A percentile compares a stretch with the other conserved stretches of the same genome.
Evolutionary conservation across 2,329 filamentous ascomycete species (phyloP).

Genomic region (Sordariomycetes sp.): DNA sequence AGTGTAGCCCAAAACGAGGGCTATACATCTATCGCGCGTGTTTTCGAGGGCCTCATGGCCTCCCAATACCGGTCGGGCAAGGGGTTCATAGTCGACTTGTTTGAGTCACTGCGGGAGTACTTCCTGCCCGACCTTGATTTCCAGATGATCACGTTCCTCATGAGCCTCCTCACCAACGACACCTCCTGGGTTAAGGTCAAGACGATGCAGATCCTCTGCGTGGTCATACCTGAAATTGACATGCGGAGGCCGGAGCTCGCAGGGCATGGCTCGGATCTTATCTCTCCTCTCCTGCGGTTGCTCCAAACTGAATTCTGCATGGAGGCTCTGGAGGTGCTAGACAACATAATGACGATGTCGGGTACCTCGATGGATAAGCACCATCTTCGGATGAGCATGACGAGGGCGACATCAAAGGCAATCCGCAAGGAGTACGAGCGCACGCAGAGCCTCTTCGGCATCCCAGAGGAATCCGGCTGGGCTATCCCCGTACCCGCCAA

Average conservation of each 20-base stretch:
- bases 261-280: conserved; percentile 83
- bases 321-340: conserved; percentile 79
- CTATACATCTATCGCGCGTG: conserved; percentile 51
- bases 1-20: conserved; percentile 62
- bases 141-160: conserved; percentile 73
- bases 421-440: conserved; percentile 91
- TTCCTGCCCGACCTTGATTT: conserved; percentile 80
- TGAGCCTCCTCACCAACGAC: conserved; percentile 83
- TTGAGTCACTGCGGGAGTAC: conserved; percentile 59
- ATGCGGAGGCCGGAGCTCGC: conserved; percentile 87
- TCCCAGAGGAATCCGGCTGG: conserved; percentile 92
- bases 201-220: conserved; percentile 79
- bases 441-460: conserved; percentile 89
- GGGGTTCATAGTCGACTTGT: conserved; percentile 64
- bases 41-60: conserved; percentile 57
- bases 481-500: conserved; percentile 86
- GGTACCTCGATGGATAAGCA: conserved; percentile 87
- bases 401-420: conserved; percentile 68
- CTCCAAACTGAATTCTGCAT: conserved; percentile 90
- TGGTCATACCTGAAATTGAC: conserved; percentile 78
- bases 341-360: conserved; percentile 91
- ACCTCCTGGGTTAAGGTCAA: conserved; percentile 83
- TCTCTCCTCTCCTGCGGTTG: conserved; percentile 79
- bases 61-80: conserved; percentile 52
- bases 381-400: conserved; percentile 97